Conservation (phyloP, 116 monocot species). For the Dioscorea cayenensis region DNA sequence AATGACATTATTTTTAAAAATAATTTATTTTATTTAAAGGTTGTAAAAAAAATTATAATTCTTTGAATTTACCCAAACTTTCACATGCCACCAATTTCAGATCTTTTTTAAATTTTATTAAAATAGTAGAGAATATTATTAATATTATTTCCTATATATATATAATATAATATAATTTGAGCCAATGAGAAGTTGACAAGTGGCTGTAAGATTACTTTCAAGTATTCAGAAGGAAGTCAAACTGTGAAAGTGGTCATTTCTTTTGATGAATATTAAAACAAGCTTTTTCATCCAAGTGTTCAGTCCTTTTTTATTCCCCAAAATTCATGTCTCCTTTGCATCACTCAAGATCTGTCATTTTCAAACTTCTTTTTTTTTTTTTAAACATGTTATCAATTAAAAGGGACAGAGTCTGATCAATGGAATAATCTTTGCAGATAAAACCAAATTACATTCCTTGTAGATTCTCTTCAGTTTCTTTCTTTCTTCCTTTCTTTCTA, state of each 20-base stretch:
- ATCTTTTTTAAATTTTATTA: no score
- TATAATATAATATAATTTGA: no score
- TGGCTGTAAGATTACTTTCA: neutral
- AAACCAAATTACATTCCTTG: neutral
- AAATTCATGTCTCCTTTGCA: conserved; percentile 16
- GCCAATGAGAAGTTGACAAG: neutral
- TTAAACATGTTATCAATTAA: conserved; percentile 5
- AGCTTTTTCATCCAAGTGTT: neutral
- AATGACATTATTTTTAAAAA: no score
- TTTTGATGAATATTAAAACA: conserved; percentile 3
- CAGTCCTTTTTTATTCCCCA: conserved; percentile 13
- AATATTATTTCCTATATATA: no score
- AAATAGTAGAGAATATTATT: no score
- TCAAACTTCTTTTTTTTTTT: conserved; percentile 2
- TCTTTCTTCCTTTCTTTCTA: neutral
- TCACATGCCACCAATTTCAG: no score
- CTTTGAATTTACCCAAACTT: no score
- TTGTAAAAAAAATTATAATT: no score
- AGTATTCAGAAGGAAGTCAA: neutral
- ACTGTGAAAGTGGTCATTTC: neutral
- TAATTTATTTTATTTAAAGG: no score
- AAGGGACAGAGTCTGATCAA: conserved; percentile 9
- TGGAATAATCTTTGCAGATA: neutral
- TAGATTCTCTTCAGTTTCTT: conserved; percentile 6
- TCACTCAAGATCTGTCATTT: conserved; percentile 24